phyloP scores from a whole-genome alignment of 805 yeast species.

The Barnettozyma vustinii region DNA sequence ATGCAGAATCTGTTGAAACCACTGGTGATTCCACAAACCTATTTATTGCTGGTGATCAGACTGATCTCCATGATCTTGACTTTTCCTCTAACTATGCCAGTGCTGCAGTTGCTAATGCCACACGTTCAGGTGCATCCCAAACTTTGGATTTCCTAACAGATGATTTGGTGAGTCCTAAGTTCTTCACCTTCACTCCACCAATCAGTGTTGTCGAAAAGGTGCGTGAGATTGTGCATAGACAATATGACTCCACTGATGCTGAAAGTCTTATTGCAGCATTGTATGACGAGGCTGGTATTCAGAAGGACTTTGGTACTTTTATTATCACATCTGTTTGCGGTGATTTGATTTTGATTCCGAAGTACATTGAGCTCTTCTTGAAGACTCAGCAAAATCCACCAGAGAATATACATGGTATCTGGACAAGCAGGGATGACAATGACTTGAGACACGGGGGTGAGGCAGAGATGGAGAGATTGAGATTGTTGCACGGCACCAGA shows the following conservation, averaged over 20 bases:
- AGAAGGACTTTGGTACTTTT: slow-evolving; percentile 37
- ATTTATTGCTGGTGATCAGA: slow-evolving; percentile 21
- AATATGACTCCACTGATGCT: slow-evolving; percentile 37
- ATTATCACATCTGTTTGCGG: slow-evolving; percentile 40
- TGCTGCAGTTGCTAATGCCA: slow-evolving; percentile 26
- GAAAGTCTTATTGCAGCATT: slow-evolving; percentile 36
- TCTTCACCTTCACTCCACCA: slow-evolving; percentile 31
- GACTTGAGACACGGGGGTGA: slow-evolving; percentile 29
- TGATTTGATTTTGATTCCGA: slow-evolving; percentile 37
- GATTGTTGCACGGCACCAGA: slow-evolving; percentile 34
- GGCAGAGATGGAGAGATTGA: slow-evolving; percentile 30
- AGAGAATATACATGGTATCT: slow-evolving; percentile 36
- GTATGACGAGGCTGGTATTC: slow-evolving; percentile 37
- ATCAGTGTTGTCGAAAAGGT: slow-evolving; percentile 30
- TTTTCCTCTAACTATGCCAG: slow-evolving; percentile 5
- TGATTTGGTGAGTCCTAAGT: slow-evolving; percentile 30
- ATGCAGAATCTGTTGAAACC: slow-evolving; percentile 6
- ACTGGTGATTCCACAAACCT: slow-evolving; percentile 13
- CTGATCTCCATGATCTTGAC: slow-evolving; percentile 17
- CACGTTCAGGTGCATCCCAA: slow-evolving; percentile 10
- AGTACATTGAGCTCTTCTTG: slow-evolving; percentile 36
- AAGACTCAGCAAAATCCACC: slow-evolving; percentile 39
- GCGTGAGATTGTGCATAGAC: slow-evolving; percentile 35
- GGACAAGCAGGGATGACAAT: slow-evolving; percentile 41
- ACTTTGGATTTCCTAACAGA: slow-evolving; percentile 31